phyloP scores from a whole-genome alignment of 768 basidiomycete species.

The Coprinopsis strossmayeri region DNA sequence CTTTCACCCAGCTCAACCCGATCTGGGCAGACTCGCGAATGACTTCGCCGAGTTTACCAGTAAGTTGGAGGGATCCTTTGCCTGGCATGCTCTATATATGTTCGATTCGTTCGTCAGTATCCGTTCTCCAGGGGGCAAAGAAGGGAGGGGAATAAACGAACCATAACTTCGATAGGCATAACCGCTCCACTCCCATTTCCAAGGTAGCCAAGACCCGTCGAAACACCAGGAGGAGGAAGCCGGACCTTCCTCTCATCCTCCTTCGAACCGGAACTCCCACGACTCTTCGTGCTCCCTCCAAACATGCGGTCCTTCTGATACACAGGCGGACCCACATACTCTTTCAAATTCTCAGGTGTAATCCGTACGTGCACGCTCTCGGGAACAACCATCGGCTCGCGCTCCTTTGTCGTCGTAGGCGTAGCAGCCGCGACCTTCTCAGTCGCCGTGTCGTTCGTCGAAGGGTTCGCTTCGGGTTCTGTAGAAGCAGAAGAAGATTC shows the following conservation, averaged over 20 bases:
- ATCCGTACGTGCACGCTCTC: constrained; percentile 72
- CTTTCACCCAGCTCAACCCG: constrained; percentile 87
- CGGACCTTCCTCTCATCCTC: constrained; percentile 22
- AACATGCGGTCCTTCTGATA: constrained; percentile 97
- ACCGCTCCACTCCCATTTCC: constrained; percentile 96
- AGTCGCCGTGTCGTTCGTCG: constrained; percentile 15
- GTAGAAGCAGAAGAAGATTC: constrained; percentile 14
- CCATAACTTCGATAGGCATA: constrained; percentile 91
- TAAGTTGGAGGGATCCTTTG: constrained; percentile 85
- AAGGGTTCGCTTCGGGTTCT: constrained; percentile 17
- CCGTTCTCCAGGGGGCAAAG: background rate
- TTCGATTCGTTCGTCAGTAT: background rate
- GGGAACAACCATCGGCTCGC: constrained; percentile 79
- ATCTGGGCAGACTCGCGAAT: constrained; percentile 97
- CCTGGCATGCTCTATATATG: constrained; percentile 86
- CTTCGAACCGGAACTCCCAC: background rate
- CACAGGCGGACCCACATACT: constrained; percentile 93
- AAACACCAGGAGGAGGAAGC: constrained; percentile 85
- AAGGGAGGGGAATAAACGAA: background rate
- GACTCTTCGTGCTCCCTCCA: constrained; percentile 6
- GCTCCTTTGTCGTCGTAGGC: constrained; percentile 61
- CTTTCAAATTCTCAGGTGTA: constrained; percentile 83
- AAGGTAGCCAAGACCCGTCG: constrained; percentile 90
- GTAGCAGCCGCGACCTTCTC: constrained; percentile 8
- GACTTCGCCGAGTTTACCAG: constrained; percentile 97